phyloP scores from a whole-genome alignment of 2,329 filamentous ascomycete genomes.

The Colletotrichum sp. region DNA sequence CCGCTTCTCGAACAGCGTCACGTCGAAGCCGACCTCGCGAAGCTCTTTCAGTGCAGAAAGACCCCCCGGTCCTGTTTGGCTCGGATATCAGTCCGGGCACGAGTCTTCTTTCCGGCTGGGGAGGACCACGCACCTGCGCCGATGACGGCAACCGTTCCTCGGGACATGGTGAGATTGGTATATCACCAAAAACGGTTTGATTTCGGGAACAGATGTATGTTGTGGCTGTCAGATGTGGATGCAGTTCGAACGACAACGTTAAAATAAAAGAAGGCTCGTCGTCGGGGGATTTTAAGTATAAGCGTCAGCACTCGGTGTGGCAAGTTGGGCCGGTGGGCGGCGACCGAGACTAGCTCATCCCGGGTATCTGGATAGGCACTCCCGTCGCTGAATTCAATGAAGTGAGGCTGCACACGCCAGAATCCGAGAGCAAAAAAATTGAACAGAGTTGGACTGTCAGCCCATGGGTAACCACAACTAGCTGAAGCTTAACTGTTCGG shows the following conservation, averaged over 20 bases:
- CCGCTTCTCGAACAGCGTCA: conserved; percentile 28
- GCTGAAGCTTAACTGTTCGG: not conserved
- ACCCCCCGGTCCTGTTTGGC: conserved; percentile 23
- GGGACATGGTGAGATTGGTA: not conserved
- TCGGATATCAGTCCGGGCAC: not conserved
- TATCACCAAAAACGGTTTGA: not conserved
- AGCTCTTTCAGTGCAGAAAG: conserved; percentile 27
- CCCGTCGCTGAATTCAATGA: not conserved
- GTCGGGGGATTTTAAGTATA: not conserved
- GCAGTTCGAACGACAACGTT: not conserved
- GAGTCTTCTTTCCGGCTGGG: too few species aligned
- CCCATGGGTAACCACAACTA: not conserved
- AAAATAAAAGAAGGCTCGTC: not conserved
- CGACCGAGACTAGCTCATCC: not conserved
- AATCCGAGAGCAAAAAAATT: not conserved
- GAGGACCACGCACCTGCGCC: conserved; percentile 20
- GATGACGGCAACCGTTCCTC: conserved; percentile 22
- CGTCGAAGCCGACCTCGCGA: conserved; percentile 26
- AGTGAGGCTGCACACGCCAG: not conserved
- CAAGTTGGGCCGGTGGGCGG: not conserved
- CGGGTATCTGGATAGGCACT: not conserved
- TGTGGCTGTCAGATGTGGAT: not conserved
- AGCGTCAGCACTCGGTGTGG: not conserved
- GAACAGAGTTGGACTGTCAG: not conserved
- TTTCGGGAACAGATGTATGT: not conserved